Base-by-base conservation (phyloP, 441 rosid species). In the Melastoma candidum region DNA sequence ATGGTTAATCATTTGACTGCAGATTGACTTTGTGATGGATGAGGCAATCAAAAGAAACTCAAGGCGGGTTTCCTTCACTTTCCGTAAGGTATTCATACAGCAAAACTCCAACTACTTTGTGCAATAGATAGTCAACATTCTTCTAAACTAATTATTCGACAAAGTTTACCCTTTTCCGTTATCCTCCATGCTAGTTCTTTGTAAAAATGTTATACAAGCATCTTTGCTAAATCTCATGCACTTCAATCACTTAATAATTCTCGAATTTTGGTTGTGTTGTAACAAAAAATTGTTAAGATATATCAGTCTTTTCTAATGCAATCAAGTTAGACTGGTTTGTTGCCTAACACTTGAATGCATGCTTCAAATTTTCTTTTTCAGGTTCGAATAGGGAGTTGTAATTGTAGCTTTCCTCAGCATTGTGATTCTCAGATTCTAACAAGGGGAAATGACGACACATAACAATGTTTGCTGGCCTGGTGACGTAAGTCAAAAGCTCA, bases 61-160 rank as follows among this genome's bases (percentile, higher is more conserved):
- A 3, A 74, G 95, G 73, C 79, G 95, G 63, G 95, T 92, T 46
- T 92, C 98, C 49, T 85, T 92, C 77, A 92, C 98, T 61, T 51
- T 92, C 12, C 90, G 95, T 8, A 85, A 87, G 95, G 98, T 87
- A 53, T 41, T 44, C 51, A 51, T 4, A 7, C 6, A 29, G 56
- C 25, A 17, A 10, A 47, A 14, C 26, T 22, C 9, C 26, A 3
- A 5, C 26, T 14, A 1, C 22, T 48, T 6, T 1, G 46, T 45
- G 44, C 56, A 50, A 27, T 22, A 4, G 48, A 44, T 45, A 51
- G 12, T 46, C 53, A 36, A 32, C 0, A 32, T 26, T 26, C 32
- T 6, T 58, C 11, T 1, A 2, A 17, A 25, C 26, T 44, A 46
- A 12, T 12, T 44, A 14, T 56, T 52, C 11, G 7, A 14, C 44